Conservation (phyloP, 1,284 basidiomycete species). For the Ustilago vetiveriae region DNA sequence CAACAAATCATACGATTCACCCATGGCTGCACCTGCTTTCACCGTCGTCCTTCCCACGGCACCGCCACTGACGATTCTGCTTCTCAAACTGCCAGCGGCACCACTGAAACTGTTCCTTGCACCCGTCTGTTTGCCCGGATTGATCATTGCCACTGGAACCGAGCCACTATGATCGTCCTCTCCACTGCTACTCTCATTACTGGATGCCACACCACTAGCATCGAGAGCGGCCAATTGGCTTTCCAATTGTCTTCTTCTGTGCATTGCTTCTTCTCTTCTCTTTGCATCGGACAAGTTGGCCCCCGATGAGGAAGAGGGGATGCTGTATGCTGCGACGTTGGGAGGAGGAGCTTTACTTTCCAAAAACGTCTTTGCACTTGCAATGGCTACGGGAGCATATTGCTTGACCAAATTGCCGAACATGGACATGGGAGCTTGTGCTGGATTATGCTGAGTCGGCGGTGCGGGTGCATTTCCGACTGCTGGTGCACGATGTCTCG, state of each 20-base stretch:
- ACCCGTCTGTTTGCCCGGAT: conserved; percentile 7
- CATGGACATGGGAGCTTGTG: conserved; percentile 23
- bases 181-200: conserved; percentile 12
- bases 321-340: conserved; percentile 17
- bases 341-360: conserved; percentile 25
- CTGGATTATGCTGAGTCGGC: conserved; percentile 43
- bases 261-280: conserved; percentile 17
- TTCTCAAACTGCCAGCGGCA: conserved; percentile 16
- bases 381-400: conserved; percentile 40
- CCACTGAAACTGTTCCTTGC: background rate
- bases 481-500: conserved; percentile 22
- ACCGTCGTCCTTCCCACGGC: conserved; percentile 13
- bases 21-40: conserved; percentile 20
- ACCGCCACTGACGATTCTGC: conserved; percentile 5
- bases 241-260: conserved; percentile 27
- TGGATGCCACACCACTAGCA: conserved; percentile 12
- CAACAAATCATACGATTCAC: conserved; percentile 43
- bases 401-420: conserved; percentile 36
- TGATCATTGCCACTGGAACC: conserved; percentile 18
- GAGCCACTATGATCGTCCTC: conserved; percentile 3
- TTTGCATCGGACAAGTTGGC: background rate
- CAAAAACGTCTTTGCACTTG: conserved; percentile 22
- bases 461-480: conserved; percentile 6
- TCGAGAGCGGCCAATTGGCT: conserved; percentile 35
- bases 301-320: conserved; percentile 4